Percentiles rank a stretch among this genome's conserved stretches.
Conservation (phyloP, 192 early-diverging fungal genomes). For the Linnemannia schmuckeri region DNA sequence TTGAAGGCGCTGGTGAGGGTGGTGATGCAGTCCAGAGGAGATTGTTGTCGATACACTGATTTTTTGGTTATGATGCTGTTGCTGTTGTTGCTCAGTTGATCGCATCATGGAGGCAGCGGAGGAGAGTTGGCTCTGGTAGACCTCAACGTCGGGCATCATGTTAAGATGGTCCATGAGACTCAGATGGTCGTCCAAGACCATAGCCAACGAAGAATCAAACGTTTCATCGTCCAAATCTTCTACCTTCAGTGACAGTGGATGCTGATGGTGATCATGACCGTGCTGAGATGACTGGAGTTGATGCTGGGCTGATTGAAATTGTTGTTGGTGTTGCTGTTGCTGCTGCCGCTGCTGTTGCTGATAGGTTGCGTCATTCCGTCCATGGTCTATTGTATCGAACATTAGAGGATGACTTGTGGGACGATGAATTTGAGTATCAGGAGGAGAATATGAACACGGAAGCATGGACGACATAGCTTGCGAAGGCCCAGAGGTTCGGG, state of each 20-base stretch:
- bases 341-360: neutral
- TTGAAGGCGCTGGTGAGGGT: neutral
- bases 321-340: slow-evolving; percentile 5
- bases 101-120: neutral
- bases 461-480: too few relatives aligned
- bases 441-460: too few relatives aligned
- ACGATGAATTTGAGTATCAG: neutral
- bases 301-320: neutral
- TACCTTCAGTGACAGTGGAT: neutral
- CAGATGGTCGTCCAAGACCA: slow-evolving; percentile 34
- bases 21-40: neutral
- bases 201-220: slow-evolving; percentile 25
- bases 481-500: too few relatives aligned
- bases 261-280: neutral
- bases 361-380: neutral
- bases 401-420: neutral
- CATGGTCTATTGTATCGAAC: neutral
- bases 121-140: neutral
- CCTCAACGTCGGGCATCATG: slow-evolving; percentile 28
- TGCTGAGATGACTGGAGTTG: neutral
- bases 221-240: slow-evolving; percentile 17
- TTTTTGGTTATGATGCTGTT: neutral
- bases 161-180: slow-evolving; percentile 30
- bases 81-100: neutral
- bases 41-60: too few relatives aligned